Conservation (phyloP, 2,329 filamentous ascomycete species). For the Fusarium devonianum region DNA sequence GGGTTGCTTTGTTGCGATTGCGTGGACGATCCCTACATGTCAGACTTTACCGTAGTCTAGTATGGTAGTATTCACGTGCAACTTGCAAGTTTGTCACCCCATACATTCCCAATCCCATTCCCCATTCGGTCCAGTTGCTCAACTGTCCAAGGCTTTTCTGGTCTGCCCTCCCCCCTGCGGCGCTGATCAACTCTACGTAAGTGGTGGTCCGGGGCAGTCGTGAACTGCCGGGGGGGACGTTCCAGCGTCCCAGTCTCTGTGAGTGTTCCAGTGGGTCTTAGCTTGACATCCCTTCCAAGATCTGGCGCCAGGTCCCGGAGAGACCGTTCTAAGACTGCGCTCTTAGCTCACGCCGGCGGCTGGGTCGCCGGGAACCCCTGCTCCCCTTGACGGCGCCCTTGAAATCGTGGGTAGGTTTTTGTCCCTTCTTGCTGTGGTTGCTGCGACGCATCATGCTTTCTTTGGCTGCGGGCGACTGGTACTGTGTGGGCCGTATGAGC, state of each 20-base stretch:
- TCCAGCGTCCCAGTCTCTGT: constrained; percentile 4
- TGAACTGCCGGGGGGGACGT: background rate
- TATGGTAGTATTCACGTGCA: no score
- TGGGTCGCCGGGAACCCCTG: constrained; percentile 26
- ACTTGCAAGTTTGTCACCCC: constrained; percentile 12
- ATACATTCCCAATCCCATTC: constrained; percentile 1
- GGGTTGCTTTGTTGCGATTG: no score
- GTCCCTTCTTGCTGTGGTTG: no score
- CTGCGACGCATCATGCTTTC: background rate
- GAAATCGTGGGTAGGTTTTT: background rate
- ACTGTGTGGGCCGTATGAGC: constrained; percentile 2
- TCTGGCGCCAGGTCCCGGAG: constrained; percentile 17
- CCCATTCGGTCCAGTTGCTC: constrained; percentile 14
- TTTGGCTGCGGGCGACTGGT: background rate
- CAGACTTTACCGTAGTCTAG: no score
- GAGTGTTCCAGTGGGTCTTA: constrained; percentile 13
- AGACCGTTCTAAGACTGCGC: constrained; percentile 10
- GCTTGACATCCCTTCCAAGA: constrained; percentile 31
- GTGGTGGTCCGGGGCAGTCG: constrained; percentile 32
- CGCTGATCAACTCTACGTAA: constrained; percentile 39
- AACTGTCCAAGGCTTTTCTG: constrained; percentile 10
- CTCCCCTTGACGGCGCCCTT: constrained; percentile 5
- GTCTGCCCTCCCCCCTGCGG: constrained; percentile 28
- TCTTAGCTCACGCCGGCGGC: constrained; percentile 10
- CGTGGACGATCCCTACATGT: no score